Evolutionary conservation across 73 alveolate species (phyloP).

Genomic region (Paramecium caudatum): DNA sequence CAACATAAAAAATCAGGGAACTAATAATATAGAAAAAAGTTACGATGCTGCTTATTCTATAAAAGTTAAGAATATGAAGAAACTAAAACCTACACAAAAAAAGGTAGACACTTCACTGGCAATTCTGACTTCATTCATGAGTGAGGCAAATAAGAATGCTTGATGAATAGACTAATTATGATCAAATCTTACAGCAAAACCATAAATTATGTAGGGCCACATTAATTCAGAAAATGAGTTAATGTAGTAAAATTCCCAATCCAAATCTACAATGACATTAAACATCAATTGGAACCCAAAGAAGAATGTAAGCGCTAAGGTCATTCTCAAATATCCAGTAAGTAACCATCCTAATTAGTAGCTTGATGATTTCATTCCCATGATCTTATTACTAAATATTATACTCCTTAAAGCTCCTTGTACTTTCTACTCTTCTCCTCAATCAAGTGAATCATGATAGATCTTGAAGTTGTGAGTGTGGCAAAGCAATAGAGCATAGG

Average conservation of each 20-base stretch:
- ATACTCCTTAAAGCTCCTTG: neutral
- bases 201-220: conserved; percentile 67
- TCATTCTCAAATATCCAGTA: conserved; percentile 56
- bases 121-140: conserved; percentile 3
- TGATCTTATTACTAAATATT: neutral
- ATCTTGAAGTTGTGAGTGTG: neutral
- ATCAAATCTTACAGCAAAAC: conserved; percentile 5
- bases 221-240: neutral
- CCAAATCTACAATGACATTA: neutral
- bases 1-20: conserved; percentile 3
- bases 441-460: conserved; percentile 34
- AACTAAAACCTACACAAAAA: conserved; percentile 42
- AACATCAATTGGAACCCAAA: neutral
- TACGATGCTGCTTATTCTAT: conserved; percentile 54
- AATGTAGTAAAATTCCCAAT: conserved; percentile 51
- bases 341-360: conserved; percentile 56
- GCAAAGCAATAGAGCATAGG: conserved; percentile 42
- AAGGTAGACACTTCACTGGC: conserved; percentile 66
- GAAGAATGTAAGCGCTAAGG: neutral
- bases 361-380: neutral
- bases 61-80: conserved; percentile 39
- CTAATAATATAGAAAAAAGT: neutral
- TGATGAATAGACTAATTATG: conserved; percentile 34
- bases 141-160: neutral
- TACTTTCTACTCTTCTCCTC: conserved; percentile 37